Evolutionary conservation across 176 grass and related monocot genomes (phyloP).

Genomic region (Raddia distichophylla): DNA sequence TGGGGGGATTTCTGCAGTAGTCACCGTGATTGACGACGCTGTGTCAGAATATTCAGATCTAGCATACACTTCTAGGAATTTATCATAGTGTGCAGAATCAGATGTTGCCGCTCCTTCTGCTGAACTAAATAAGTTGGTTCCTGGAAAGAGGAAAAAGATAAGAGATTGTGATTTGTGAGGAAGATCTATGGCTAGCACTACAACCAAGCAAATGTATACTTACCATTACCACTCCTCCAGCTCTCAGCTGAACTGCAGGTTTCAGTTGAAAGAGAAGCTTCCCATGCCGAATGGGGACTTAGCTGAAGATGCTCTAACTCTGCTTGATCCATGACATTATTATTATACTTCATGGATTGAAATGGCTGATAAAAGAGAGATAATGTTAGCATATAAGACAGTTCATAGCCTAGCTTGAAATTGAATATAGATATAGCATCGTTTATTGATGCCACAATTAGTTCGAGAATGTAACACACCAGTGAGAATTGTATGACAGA

Average conservation of each 20-base stretch:
- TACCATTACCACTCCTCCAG: conserved; percentile 75
- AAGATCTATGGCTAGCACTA: conserved; percentile 1
- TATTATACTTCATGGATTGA: conserved; percentile 44
- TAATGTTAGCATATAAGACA: conserved; percentile 9
- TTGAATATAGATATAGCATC: not conserved
- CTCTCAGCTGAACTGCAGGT: conserved; percentile 87
- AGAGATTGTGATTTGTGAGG: conserved; percentile 34
- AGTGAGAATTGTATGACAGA: conserved; percentile 6
- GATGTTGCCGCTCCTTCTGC: conserved; percentile 42
- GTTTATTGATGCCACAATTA: conserved; percentile 3
- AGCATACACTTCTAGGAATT: conserved; percentile 53
- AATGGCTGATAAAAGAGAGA: conserved; percentile 46
- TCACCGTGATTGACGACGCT: conserved; percentile 60
- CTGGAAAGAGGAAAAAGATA: conserved; percentile 50
- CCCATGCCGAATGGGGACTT: conserved; percentile 57
- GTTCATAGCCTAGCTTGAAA: not conserved
- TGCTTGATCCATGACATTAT: conserved; percentile 32
- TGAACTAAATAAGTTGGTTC: conserved; percentile 55
- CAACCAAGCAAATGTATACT: conserved; percentile 19
- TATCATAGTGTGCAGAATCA: conserved; percentile 48
- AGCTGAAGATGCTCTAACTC: conserved; percentile 48
- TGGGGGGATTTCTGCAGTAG: conserved; percentile 43
- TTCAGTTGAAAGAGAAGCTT: conserved; percentile 75
- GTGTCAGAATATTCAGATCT: conserved; percentile 63
- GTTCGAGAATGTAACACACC: not conserved